A percentile compares a stretch with the other conserved stretches of the same genome.
Evolutionary conservation across 331 rosid genomes (phyloP).

Genomic region (Prunus yedoensis): DNA sequence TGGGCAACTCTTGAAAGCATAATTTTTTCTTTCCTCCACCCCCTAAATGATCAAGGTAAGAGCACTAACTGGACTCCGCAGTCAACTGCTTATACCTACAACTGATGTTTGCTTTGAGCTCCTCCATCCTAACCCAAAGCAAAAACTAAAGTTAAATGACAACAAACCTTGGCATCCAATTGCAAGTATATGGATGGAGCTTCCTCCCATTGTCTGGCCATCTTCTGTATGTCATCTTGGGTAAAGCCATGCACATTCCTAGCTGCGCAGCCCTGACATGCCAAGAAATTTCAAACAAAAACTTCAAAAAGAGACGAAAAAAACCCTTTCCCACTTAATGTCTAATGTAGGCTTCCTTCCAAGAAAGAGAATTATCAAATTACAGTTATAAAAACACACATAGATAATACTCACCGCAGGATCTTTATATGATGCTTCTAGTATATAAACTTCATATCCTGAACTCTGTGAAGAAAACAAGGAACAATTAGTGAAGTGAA

Average conservation of each 20-base stretch:
- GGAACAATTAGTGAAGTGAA: slow-evolving; percentile 36
- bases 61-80: neutral
- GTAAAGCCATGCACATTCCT: slow-evolving; percentile 92
- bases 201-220: slow-evolving; percentile 91
- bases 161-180: slow-evolving; percentile 74
- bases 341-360: neutral
- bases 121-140: slow-evolving; percentile 15
- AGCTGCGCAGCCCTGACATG: slow-evolving; percentile 89
- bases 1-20: no score
- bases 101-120: slow-evolving; percentile 14
- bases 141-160: neutral
- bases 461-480: slow-evolving; percentile 67
- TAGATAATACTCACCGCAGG: slow-evolving; percentile 61
- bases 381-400: neutral
- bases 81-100: neutral
- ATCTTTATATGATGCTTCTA: slow-evolving; percentile 94
- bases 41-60: neutral
- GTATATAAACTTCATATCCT: slow-evolving; percentile 91
- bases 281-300: slow-evolving; percentile 29
- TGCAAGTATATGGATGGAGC: slow-evolving; percentile 77
- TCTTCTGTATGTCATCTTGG: slow-evolving; percentile 67
- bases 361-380: slow-evolving; percentile 4
- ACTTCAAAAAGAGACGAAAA: neutral
- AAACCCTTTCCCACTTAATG: neutral
- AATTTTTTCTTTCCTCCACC: neutral